Percentiles rank a stretch among this genome's conserved stretches.
These are phyloP conservation scores for Ceratobasidium sp. DNA, from an alignment of 1,284 basidiomycete genomes.

Conservation along the genomic window DNA sequence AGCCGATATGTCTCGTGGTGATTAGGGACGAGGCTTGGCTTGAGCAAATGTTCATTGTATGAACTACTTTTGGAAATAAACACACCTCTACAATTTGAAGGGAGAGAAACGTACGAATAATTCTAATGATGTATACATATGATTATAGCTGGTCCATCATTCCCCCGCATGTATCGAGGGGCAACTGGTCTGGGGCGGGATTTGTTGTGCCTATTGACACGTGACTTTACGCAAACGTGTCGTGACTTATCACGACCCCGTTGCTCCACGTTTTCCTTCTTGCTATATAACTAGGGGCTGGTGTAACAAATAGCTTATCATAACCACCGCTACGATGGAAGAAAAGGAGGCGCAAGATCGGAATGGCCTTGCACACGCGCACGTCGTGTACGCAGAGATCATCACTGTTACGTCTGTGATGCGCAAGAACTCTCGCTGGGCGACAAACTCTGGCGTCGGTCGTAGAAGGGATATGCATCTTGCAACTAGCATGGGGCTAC, in stretches of 20 bases:
- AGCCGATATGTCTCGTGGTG: no score
- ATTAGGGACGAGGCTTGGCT: no score
- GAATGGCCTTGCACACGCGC: constrained; percentile 49
- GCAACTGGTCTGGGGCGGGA: no score
- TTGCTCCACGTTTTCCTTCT: not conserved
- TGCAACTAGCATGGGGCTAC: constrained; percentile 74
- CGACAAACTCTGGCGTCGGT: constrained; percentile 53
- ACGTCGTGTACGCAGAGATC: constrained; percentile 88
- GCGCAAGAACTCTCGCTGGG: constrained; percentile 96
- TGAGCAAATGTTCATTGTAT: no score
- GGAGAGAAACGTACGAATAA: no score
- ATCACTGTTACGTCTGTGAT: constrained; percentile 93
- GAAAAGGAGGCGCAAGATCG: not conserved
- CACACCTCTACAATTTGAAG: no score
- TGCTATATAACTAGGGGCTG: not conserved
- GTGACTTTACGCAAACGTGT: not conserved
- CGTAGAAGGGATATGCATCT: constrained; percentile 68
- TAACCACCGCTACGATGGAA: not conserved
- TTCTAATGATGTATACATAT: no score
- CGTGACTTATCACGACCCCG: not conserved
- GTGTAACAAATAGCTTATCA: no score
- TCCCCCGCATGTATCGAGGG: no score
- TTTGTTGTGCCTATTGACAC: not conserved
- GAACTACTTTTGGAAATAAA: no score
- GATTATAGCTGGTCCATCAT: no score